Conservation (phyloP, 2,329 filamentous ascomycete species). For the Aspergillus udagawae region DNA sequence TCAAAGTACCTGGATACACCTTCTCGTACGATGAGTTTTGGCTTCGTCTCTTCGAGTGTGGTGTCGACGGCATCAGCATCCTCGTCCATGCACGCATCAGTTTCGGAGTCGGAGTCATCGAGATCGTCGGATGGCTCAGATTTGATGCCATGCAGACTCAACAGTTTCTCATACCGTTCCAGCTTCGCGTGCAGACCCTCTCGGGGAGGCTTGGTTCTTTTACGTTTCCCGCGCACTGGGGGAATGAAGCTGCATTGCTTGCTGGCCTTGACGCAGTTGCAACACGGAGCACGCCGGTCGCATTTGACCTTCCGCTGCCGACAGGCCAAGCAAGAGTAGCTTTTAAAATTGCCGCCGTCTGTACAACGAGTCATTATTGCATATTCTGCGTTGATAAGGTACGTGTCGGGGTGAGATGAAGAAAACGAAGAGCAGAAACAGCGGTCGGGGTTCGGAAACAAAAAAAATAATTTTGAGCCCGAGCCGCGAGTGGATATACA, state of each 20-base stretch:
- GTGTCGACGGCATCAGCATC: not conserved
- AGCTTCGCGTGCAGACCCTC: slow-evolving; percentile 64
- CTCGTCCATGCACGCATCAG: not conserved
- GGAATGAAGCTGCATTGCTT: slow-evolving; percentile 50
- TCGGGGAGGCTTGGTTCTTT: slow-evolving; percentile 60
- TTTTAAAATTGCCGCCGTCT: not conserved
- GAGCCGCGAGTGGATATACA: not conserved
- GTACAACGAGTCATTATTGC: not conserved
- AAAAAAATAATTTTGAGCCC: not conserved
- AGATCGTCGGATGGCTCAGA: not conserved
- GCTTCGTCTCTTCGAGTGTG: not conserved
- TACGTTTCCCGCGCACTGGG: slow-evolving; percentile 48
- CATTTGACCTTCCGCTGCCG: not conserved
- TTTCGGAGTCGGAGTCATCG: not conserved
- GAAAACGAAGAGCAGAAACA: not conserved
- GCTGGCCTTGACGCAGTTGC: slow-evolving; percentile 61
- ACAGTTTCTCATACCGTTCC: slow-evolving; percentile 62
- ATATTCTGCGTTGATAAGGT: not conserved
- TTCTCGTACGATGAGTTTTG: not conserved
- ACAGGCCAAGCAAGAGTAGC: not conserved
- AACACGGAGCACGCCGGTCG: slow-evolving; percentile 47
- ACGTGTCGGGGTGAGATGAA: no score
- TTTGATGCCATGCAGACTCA: not conserved
- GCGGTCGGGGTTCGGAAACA: not conserved
- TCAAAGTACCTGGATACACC: not conserved